phyloP scores from a whole-genome alignment of 352 stramenopile species.

The Pythium grandisporangium region DNA sequence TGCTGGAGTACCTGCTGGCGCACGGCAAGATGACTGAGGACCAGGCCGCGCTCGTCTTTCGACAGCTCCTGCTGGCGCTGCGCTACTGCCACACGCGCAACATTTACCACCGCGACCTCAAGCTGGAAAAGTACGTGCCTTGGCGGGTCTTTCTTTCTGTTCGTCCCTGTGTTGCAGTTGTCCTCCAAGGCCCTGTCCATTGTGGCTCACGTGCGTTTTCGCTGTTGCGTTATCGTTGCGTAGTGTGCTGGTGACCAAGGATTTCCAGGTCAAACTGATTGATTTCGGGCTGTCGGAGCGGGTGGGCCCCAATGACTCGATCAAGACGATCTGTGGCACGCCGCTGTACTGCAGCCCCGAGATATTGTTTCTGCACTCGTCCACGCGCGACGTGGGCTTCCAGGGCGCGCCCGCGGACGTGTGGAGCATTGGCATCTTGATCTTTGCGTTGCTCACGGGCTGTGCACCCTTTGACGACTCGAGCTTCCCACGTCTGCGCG shows the following conservation, averaged over 20 bases:
- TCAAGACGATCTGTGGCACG: constrained; percentile 72
- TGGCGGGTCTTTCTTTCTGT: too few relatives aligned
- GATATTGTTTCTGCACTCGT: constrained; percentile 54
- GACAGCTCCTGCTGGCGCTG: constrained; percentile 89
- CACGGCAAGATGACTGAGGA: constrained; percentile 65
- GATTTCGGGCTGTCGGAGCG: constrained; percentile 94
- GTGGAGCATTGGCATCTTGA: constrained; percentile 69
- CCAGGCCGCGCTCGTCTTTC: constrained; percentile 41
- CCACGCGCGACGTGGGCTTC: constrained; percentile 32
- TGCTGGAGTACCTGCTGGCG: constrained; percentile 63
- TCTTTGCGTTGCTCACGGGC: constrained; percentile 76
- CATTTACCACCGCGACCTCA: constrained; percentile 93
- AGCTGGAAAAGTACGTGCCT: constrained; percentile 91
- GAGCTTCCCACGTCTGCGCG: constrained; percentile 45
- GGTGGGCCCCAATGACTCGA: constrained; percentile 49
- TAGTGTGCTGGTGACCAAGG: constrained; percentile 88
- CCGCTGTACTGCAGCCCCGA: constrained; percentile 79
- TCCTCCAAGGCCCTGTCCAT: background rate
- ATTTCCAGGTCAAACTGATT: constrained; percentile 92
- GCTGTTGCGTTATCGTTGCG: background rate
- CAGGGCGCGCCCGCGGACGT: constrained; percentile 55
- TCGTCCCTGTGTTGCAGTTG: too few relatives aligned
- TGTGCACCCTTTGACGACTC: constrained; percentile 78
- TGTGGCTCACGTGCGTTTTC: too few relatives aligned
- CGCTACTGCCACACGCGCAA: constrained; percentile 86